These are phyloP conservation scores for Akanthomyces uredinophilus DNA, from an alignment of 2,329 filamentous ascomycete genomes.

Conservation along the genomic window DNA sequence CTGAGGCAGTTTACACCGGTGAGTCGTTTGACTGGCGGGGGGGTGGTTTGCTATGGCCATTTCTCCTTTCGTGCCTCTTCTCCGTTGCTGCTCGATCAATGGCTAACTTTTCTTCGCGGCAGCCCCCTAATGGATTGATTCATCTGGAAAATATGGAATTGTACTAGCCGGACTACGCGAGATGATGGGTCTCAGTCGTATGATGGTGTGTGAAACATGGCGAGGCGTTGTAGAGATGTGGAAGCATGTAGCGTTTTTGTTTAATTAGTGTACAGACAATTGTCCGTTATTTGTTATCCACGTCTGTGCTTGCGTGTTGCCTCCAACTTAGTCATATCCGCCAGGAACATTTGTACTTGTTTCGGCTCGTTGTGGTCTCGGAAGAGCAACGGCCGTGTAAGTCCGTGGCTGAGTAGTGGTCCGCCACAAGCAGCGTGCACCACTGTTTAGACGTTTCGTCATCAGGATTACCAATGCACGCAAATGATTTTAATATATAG, in stretches of 20 bases:
- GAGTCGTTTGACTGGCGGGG: constrained; percentile 31
- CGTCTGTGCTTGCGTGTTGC: background rate
- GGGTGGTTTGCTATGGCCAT: background rate
- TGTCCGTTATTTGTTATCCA: background rate
- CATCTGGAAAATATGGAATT: constrained; percentile 52
- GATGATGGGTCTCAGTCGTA: background rate
- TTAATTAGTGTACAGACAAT: background rate
- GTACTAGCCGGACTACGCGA: constrained; percentile 20
- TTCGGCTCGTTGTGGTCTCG: background rate
- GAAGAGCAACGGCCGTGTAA: background rate
- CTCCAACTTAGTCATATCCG: background rate
- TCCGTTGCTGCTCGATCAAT: background rate
- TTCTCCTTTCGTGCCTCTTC: background rate
- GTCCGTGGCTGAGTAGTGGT: background rate
- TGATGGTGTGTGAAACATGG: background rate
- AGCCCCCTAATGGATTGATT: constrained; percentile 61
- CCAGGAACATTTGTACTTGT: background rate
- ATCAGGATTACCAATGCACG: no score
- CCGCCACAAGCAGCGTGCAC: no score
- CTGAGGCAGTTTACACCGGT: constrained; percentile 86
- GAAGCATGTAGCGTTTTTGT: background rate
- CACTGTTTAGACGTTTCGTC: no score
- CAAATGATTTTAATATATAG: no score
- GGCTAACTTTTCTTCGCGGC: constrained; percentile 9
- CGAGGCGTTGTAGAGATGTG: background rate